Evolutionary conservation across 169 alveolate species (phyloP), one percentile per base, ranked within the genome.

Genomic region (Theileria orientalis): DNA sequence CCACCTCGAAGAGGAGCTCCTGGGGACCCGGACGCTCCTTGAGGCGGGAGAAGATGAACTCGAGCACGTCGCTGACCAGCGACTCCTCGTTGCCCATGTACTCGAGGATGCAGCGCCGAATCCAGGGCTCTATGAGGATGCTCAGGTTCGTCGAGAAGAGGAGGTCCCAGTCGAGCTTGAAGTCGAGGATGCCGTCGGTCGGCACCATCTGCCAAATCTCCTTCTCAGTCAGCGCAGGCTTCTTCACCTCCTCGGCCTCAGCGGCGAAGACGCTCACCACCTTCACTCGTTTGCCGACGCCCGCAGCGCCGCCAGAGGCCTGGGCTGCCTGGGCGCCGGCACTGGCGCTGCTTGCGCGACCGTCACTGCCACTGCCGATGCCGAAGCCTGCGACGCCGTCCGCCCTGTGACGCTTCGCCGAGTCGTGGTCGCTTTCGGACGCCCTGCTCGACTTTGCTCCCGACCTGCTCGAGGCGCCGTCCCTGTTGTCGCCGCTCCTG

Each of bases 1-100:
- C 94, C 1, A 91, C 91, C 51, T 90, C 94, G 9, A 69, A 57
- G 1, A 91, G 79, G 56, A 91, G 85, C 51, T 87, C 94, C 60
- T 57, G 49, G 23, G 93, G 94, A 42, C 62, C 21, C 6, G 92
- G 89, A 32, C 84, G 90, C 27, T 86, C 94, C 33, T 71, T 44
- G 21, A 91, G 78, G 29, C 92, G 87, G 42, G 74, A 64, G 35
- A 76, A 56, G 46, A 90, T 69, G 68, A 76, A 90, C 46, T 83
- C 91, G 13, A 91, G 57, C 61, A 90, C 92, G 52, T 87, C 94
- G 16, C 59, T 73, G 2, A 83, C 83, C 40, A 87, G 90, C 16
- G 76, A 40, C 63, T 91, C 95, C 41, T 90, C 95, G n/a, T 84
- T 83, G 25, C 95, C 95, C 94, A 91, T 90, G 59, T 72, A 90